Evolutionary conservation across 2,329 filamentous ascomycete genomes (phyloP).

Genomic region (Ceratocystis diversiconidia): DNA sequence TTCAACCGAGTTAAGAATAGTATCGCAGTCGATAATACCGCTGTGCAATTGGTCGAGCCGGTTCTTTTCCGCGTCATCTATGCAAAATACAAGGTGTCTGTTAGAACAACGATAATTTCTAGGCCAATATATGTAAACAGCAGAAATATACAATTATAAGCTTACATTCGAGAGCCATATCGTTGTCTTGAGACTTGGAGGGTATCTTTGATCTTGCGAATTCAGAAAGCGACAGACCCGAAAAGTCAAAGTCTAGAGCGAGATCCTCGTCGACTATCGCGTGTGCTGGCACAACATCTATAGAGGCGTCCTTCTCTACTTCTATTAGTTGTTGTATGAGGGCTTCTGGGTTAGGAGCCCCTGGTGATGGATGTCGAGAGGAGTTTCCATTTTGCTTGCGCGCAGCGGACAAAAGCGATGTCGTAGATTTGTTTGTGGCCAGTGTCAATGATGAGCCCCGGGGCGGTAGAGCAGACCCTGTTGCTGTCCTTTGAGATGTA

Average conservation of each 20-base stretch:
- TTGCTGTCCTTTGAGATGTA: conserved; percentile 49
- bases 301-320: conserved; percentile 5
- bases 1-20: conserved; percentile 85
- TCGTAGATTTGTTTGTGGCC: conserved; percentile 60
- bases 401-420: conserved; percentile 54
- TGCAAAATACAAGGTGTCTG: neutral
- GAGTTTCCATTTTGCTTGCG: conserved; percentile 53
- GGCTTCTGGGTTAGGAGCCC: conserved; percentile 10
- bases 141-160: neutral
- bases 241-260: conserved; percentile 62
- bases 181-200: neutral
- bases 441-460: conserved; percentile 62
- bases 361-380: conserved; percentile 34
- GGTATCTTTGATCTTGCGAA: conserved; percentile 36
- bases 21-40: conserved; percentile 81
- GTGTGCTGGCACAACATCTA: conserved; percentile 40
- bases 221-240: conserved; percentile 58
- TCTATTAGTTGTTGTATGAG: conserved; percentile 13
- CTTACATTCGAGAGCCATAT: conserved; percentile 11
- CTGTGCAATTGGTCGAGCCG: conserved; percentile 83
- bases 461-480: conserved; percentile 24
- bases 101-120: neutral
- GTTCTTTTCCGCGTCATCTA: conserved; percentile 65
- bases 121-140: neutral
- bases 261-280: conserved; percentile 36